phyloP scores from a whole-genome alignment of 352 stramenopile species.

The Nothophytophthora sp. region DNA sequence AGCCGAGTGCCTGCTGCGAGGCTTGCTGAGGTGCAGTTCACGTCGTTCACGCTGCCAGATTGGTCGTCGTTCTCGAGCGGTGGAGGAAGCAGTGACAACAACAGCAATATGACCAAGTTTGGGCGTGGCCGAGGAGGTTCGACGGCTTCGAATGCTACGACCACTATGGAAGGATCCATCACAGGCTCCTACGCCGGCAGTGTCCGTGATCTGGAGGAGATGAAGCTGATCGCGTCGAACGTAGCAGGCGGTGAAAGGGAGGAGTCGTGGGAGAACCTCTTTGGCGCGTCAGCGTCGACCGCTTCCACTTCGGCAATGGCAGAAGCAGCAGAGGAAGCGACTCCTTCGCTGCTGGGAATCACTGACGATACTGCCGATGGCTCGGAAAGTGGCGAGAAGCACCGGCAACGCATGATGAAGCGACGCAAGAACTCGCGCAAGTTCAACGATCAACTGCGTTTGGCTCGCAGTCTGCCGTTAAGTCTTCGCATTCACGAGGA shows the following conservation, averaged over 20 bases:
- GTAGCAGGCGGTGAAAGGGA: slow-evolving; percentile 36
- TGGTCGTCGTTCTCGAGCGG: slow-evolving; percentile 52
- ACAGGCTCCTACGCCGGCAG: slow-evolving; percentile 39
- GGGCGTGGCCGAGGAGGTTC: slow-evolving; percentile 33
- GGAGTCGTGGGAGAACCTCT: slow-evolving; percentile 76
- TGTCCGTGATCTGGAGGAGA: slow-evolving; percentile 56
- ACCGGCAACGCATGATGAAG: slow-evolving; percentile 50
- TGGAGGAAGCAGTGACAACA: slow-evolving; percentile 11
- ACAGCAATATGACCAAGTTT: slow-evolving; percentile 34
- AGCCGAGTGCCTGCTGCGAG: slow-evolving; percentile 23
- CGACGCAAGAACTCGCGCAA: slow-evolving; percentile 63
- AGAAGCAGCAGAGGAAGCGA: slow-evolving; percentile 19
- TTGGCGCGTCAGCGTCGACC: slow-evolving; percentile 29
- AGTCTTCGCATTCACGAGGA: slow-evolving; percentile 58
- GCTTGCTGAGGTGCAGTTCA: slow-evolving; percentile 54
- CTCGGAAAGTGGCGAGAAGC: slow-evolving; percentile 39
- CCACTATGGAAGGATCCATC: slow-evolving; percentile 40
- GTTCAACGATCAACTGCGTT: slow-evolving; percentile 66
- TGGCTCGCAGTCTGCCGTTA: slow-evolving; percentile 56
- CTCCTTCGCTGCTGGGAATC: slow-evolving; percentile 27
- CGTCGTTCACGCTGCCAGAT: slow-evolving; percentile 58
- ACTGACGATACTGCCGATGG: slow-evolving; percentile 26
- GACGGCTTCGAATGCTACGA: slow-evolving; percentile 34
- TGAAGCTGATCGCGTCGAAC: slow-evolving; percentile 63
- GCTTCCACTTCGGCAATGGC: slow-evolving; percentile 2